Percentiles rank a stretch among this genome's conserved stretches.
phyloP scores from a whole-genome alignment of 2,329 filamentous ascomycete species.

The Alternaria novae-zelandiae region DNA sequence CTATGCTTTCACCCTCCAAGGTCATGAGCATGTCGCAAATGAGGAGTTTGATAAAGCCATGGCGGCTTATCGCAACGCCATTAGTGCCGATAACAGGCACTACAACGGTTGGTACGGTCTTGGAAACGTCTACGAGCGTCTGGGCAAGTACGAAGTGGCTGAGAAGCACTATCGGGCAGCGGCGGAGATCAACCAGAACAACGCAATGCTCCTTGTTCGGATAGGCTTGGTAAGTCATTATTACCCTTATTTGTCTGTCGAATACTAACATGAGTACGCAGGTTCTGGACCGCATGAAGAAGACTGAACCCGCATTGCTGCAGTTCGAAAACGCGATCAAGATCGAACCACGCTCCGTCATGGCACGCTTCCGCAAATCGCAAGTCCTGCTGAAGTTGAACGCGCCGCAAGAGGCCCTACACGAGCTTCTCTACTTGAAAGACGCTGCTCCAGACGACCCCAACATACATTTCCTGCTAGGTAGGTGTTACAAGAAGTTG shows the following conservation, averaged over 20 bases:
- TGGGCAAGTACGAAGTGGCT: slow-evolving; percentile 89
- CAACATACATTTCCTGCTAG: slow-evolving; percentile 93
- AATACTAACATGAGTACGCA: slow-evolving; percentile 16
- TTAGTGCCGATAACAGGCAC: slow-evolving; percentile 84
- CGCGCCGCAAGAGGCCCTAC: slow-evolving; percentile 72
- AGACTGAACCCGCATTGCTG: slow-evolving; percentile 76
- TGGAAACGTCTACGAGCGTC: slow-evolving; percentile 82
- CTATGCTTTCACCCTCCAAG: slow-evolving; percentile 94
- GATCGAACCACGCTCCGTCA: slow-evolving; percentile 78
- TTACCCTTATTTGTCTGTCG: neutral
- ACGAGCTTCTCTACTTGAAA: slow-evolving; percentile 85
- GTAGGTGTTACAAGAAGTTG: slow-evolving; percentile 71
- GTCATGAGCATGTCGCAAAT: slow-evolving; percentile 93
- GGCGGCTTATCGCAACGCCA: slow-evolving; percentile 82
- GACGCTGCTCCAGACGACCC: slow-evolving; percentile 93
- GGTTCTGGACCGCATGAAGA: slow-evolving; percentile 82
- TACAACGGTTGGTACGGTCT: slow-evolving; percentile 98
- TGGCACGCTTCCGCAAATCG: slow-evolving; percentile 93
- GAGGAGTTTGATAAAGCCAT: slow-evolving; percentile 98
- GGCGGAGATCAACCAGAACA: slow-evolving; percentile 88
- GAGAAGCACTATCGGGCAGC: slow-evolving; percentile 91
- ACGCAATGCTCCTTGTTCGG: slow-evolving; percentile 89
- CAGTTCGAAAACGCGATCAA: slow-evolving; percentile 85
- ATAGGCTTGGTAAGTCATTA: slow-evolving; percentile 73
- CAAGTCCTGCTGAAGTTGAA: slow-evolving; percentile 80